Base-by-base conservation (phyloP, 148 eudicot genomes). In the Fagopyrum esculentum region DNA sequence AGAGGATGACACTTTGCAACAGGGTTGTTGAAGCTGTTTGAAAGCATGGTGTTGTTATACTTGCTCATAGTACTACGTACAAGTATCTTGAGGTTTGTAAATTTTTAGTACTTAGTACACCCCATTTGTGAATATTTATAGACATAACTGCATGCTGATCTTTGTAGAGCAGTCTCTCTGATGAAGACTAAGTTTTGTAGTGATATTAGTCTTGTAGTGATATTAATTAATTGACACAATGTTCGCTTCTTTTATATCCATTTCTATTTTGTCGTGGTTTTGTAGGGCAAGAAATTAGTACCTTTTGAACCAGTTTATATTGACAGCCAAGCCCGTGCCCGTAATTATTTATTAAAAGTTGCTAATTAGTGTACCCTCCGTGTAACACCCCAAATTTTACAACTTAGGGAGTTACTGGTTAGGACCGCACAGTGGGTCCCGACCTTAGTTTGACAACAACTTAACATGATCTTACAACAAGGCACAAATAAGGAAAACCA, bases 1-100 rank as follows among this genome's bases (percentile, higher is more conserved):
- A 95, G 75, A 89, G 98, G 82, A 95, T 95, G 98, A 95, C 98
- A 56, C 86, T 95, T 61, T 95, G 98, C 90, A 95, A 89, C 85
- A 95, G 92, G 98, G 98, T 95, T 73, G 93, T 95, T 81, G 98
- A 95, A 87, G 98, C 97, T 79, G 98, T 97, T 74, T 96, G 98
- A 70, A 95, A 95, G 89, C 92, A 95, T 74, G 98, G 98, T 35
- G 86, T 95, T 66, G 85, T n/a, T n/a, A n/a, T 95, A 45, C 97
- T 96, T 71, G 96, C 96, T 84, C 97, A 95, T 84, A 83, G 83
- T 83, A 92, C 96, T 26, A 95, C 98, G 43, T 83, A 29, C 75
- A 90, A 92, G 78, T 95, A 92, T 78, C 97, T 95, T 45, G 91
- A 92, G 98, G 98, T 90, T 76, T 72, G 90, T 82, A 12, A 35